phyloP scores from a whole-genome alignment of 1,139 yeast genomes.

The Saccharomycopsis hybrid region DNA sequence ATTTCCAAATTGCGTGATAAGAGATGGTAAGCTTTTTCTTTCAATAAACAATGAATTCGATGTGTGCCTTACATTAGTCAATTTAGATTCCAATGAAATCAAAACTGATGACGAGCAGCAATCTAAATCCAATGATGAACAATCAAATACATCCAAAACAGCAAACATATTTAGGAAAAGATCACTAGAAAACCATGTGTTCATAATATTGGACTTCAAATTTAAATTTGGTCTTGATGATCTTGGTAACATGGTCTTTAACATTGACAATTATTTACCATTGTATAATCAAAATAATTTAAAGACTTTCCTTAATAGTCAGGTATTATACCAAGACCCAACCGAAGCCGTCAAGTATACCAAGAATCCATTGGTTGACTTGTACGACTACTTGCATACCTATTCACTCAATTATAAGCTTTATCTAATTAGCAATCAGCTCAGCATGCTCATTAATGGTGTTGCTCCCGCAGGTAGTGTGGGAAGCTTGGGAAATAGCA shows the following conservation, averaged over 20 bases:
- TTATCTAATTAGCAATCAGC: conserved; percentile 37
- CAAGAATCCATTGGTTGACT: conserved; percentile 12
- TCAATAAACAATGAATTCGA: conserved; percentile 37
- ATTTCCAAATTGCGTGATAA: conserved; percentile 33
- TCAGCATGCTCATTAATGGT: conserved; percentile 30
- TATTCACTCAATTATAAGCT: conserved; percentile 41
- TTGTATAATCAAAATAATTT: conserved; percentile 7
- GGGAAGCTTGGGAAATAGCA: background rate
- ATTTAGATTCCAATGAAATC: conserved; percentile 4
- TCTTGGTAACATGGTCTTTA: conserved; percentile 12
- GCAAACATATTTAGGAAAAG: background rate
- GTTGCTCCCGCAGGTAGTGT: background rate
- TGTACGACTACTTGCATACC: conserved; percentile 31
- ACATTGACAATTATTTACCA: conserved; percentile 11
- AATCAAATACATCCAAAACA: background rate
- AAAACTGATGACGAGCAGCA: no score
- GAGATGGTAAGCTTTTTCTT: conserved; percentile 39
- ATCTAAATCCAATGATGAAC: background rate
- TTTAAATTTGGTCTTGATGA: conserved; percentile 16
- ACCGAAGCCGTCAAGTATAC: background rate
- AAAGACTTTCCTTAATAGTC: conserved; percentile 8
- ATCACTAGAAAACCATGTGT: conserved; percentile 9
- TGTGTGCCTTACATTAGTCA: conserved; percentile 27
- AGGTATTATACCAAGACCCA: conserved; percentile 3
- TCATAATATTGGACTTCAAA: conserved; percentile 13